These are phyloP conservation scores for Clonostachys sp. DNA, from an alignment of 2,329 filamentous ascomycete genomes.

Conservation along the genomic window DNA sequence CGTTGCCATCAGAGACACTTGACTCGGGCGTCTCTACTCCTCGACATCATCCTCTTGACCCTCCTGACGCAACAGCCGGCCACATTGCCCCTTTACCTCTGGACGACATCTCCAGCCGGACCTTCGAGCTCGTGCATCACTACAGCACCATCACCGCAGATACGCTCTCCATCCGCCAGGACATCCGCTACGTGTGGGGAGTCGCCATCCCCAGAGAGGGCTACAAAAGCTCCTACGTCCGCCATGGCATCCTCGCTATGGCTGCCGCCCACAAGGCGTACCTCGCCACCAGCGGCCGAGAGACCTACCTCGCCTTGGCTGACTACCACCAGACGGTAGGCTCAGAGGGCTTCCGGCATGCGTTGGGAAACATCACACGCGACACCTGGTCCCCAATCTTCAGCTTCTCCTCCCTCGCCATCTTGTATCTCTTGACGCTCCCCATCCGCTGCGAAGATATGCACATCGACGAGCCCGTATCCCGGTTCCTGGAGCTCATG, in stretches of 20 bases:
- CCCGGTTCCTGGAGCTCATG: too few species aligned
- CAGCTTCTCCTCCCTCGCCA: not conserved
- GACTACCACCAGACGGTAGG: conserved; percentile 21
- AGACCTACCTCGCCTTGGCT: conserved; percentile 15
- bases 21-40: not conserved
- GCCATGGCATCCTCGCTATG: conserved; percentile 20
- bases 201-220: conserved; percentile 15
- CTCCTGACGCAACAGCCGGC: not conserved
- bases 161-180: conserved; percentile 11
- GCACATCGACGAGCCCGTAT: too few species aligned
- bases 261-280: conserved; percentile 21
- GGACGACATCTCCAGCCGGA: conserved; percentile 11
- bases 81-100: conserved; percentile 14
- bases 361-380: not conserved
- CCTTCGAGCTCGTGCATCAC: conserved; percentile 22
- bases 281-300: conserved; percentile 8
- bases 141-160: conserved; percentile 16
- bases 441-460: too few species aligned
- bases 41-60: not conserved
- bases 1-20: too few species aligned
- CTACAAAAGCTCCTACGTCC: conserved; percentile 17
- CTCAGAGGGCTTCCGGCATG: conserved; percentile 16
- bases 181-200: conserved; percentile 17
- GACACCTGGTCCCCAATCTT: not conserved
- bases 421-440: too few species aligned